A percentile compares a stretch with the other conserved stretches of the same genome.
Evolutionary conservation across 768 basidiomycete species (phyloP).

Genomic region (Jaapia argillacea): DNA sequence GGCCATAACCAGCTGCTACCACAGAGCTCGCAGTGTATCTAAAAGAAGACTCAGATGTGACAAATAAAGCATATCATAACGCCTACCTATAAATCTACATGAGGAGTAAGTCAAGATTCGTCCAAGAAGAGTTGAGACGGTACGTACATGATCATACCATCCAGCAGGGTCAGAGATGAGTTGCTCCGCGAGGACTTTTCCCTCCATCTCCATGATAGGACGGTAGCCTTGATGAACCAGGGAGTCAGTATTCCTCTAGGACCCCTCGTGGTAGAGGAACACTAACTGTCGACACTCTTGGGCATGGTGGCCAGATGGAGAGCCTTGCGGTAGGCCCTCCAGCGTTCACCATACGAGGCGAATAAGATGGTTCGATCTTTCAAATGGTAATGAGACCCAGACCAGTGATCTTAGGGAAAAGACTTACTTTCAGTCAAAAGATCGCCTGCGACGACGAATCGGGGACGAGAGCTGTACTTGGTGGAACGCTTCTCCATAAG

Average conservation of each 20-base stretch:
- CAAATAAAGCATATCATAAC: no score
- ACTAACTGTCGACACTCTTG: slow-evolving; percentile 8
- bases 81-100: background rate
- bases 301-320: slow-evolving; percentile 8
- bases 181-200: slow-evolving; percentile 4
- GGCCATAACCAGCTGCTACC: slow-evolving; percentile 7
- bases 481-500: slow-evolving; percentile 10
- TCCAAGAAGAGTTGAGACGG: background rate
- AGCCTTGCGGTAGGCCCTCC: slow-evolving; percentile 8
- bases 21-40: slow-evolving; percentile 7
- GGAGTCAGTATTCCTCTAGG: no score
- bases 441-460: slow-evolving; percentile 12
- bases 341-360: slow-evolving; percentile 8
- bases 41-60: no score
- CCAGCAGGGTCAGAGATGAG: slow-evolving; percentile 3
- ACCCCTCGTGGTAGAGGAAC: no score
- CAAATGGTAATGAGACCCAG: background rate
- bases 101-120: background rate
- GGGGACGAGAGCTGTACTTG: slow-evolving; percentile 12
- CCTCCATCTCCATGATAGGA: slow-evolving; percentile 9
- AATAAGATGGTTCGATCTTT: slow-evolving; percentile 7
- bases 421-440: slow-evolving; percentile 9
- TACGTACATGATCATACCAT: background rate
- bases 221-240: slow-evolving; percentile 4
- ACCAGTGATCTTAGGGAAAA: background rate